Evolutionary conservation across 1,284 basidiomycete species (phyloP).

Genomic region (Rhizoctonia solani): DNA sequence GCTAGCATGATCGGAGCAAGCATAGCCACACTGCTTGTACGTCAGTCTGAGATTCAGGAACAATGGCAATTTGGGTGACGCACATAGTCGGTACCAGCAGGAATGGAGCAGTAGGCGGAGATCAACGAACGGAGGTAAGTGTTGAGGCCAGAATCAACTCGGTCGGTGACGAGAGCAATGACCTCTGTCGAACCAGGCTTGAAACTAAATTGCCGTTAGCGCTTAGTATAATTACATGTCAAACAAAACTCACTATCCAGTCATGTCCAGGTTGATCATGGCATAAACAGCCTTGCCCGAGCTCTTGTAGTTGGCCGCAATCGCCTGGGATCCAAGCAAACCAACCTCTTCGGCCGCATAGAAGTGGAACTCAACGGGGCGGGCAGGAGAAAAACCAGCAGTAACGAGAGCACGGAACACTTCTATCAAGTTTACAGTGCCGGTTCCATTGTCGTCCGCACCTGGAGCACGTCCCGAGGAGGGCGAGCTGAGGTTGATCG

Average conservation of each 20-base stretch:
- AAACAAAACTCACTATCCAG: conserved; percentile 34
- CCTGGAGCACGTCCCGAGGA: conserved; percentile 53
- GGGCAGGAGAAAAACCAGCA: conserved; percentile 51
- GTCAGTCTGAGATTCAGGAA: background rate
- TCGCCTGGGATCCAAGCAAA: conserved; percentile 58
- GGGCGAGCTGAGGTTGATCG: conserved; percentile 48
- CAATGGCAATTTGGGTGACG: background rate
- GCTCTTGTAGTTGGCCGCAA: conserved; percentile 55
- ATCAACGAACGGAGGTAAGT: conserved; percentile 47
- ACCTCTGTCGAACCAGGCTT: conserved; percentile 50
- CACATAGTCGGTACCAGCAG: conserved; percentile 9
- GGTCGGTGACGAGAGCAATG: conserved; percentile 54
- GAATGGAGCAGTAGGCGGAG: conserved; percentile 15
- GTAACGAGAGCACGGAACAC: conserved; percentile 54
- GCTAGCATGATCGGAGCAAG: conserved; percentile 55
- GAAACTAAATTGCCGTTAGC: background rate
- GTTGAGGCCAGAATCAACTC: conserved; percentile 49
- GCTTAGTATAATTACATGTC: background rate
- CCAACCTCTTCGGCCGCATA: conserved; percentile 51
- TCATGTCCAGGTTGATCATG: conserved; percentile 54
- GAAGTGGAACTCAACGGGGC: conserved; percentile 62
- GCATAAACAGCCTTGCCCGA: conserved; percentile 50
- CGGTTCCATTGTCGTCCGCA: conserved; percentile 59
- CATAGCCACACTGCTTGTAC: conserved; percentile 53
- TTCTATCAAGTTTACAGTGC: conserved; percentile 59